Conservation (phyloP, 2,329 filamentous ascomycete species). For the Domatiomyces catenatus region DNA sequence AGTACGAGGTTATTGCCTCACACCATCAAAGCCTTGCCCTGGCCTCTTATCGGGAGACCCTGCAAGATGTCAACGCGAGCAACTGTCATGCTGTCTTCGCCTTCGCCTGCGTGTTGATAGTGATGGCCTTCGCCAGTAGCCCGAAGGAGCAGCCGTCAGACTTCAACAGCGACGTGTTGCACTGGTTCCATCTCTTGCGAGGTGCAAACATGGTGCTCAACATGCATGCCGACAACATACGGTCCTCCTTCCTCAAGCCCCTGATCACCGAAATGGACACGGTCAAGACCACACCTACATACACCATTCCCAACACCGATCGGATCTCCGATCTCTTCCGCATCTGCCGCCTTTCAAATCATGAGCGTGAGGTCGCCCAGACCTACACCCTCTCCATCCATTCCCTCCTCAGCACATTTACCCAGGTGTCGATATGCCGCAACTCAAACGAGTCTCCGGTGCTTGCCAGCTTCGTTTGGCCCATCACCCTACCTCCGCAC, state of each 20-base stretch:
- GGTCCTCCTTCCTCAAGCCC: constrained; percentile 19
- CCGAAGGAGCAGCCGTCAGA: constrained; percentile 13
- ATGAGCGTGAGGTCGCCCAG: constrained; percentile 17
- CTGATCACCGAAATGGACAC: constrained; percentile 19
- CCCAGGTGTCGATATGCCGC: constrained; percentile 18
- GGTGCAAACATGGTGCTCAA: constrained; percentile 21
- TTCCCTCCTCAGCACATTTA: constrained; percentile 19
- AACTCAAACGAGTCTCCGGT: constrained; percentile 17
- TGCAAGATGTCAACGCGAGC: constrained; percentile 24
- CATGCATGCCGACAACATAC: constrained; percentile 17
- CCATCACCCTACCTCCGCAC: constrained; percentile 21
- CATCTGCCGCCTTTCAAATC: constrained; percentile 16
- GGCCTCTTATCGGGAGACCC: constrained; percentile 21
- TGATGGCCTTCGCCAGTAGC: constrained; percentile 23
- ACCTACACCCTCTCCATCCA: constrained; percentile 20
- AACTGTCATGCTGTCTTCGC: constrained; percentile 30
- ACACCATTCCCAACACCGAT: constrained; percentile 16
- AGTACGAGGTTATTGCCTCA: constrained; percentile 23
- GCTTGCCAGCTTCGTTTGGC: constrained; percentile 24
- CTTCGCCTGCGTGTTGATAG: constrained; percentile 27
- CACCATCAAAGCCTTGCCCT: constrained; percentile 25
- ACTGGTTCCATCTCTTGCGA: constrained; percentile 20
- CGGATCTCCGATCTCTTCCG: constrained; percentile 19
- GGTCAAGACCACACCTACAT: constrained; percentile 18
- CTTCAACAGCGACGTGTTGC: constrained; percentile 18